Conservation (phyloP, 305 asterid genomes). For the Andrographis paniculata region DNA sequence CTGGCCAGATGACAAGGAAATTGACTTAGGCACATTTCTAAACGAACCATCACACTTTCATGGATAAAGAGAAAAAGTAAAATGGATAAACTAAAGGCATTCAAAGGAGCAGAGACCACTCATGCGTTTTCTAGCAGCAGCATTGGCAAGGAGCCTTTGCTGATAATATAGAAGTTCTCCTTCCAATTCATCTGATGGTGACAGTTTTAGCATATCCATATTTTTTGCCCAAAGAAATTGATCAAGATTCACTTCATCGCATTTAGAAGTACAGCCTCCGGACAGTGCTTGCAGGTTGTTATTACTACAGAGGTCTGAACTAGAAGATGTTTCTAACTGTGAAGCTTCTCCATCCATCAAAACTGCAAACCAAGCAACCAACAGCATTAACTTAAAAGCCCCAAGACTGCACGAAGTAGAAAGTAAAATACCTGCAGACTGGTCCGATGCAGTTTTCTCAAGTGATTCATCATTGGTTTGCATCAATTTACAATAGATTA, state of each 20-base stretch:
- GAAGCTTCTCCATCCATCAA: constrained; percentile 55
- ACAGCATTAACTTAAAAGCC: constrained; percentile 20
- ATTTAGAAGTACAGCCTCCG: constrained; percentile 27
- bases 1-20: constrained; percentile 30
- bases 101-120: constrained; percentile 43
- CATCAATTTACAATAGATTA: constrained; percentile 42
- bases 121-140: constrained; percentile 38
- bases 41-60: background rate
- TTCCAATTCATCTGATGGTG: constrained; percentile 90
- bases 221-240: constrained; percentile 45
- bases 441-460: constrained; percentile 27
- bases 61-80: background rate
- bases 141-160: constrained; percentile 49
- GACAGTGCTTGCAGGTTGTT: constrained; percentile 27
- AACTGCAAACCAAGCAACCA: constrained; percentile 43
- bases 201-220: constrained; percentile 42
- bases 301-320: constrained; percentile 43
- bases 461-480: constrained; percentile 34
- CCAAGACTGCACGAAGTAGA: constrained; percentile 19
- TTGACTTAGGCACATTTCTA: background rate
- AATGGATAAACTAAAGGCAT: background rate
- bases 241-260: constrained; percentile 40
- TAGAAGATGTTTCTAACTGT: constrained; percentile 65
- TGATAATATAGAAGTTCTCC: constrained; percentile 86
- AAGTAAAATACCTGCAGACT: constrained; percentile 42